phyloP scores from a whole-genome alignment of 2,329 filamentous ascomycete species.

The Trichoderma polysporum region DNA sequence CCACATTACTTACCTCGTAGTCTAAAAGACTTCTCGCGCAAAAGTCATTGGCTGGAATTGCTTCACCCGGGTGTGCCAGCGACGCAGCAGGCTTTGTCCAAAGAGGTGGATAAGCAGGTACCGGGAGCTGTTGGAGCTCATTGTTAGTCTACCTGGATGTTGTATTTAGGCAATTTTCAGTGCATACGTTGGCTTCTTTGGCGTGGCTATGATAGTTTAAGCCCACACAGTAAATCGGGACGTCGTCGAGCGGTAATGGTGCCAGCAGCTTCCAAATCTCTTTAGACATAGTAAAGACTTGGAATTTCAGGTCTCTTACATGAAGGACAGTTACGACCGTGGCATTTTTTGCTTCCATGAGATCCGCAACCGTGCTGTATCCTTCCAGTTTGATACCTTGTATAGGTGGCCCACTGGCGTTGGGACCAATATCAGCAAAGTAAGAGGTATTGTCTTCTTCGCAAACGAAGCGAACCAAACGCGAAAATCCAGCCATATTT shows the following conservation, averaged over 20 bases:
- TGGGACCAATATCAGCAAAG: slow-evolving; percentile 24
- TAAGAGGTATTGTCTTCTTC: slow-evolving; percentile 22
- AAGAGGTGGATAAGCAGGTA: slow-evolving; percentile 22
- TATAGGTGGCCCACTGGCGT: background rate
- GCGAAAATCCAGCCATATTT: slow-evolving; percentile 1
- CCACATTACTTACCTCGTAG: slow-evolving; percentile 39
- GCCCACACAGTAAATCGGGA: slow-evolving; percentile 30
- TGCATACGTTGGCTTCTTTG: slow-evolving; percentile 21
- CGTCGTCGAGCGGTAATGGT: slow-evolving; percentile 1
- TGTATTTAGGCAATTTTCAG: too few relatives aligned
- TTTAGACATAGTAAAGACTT: background rate
- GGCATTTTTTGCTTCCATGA: background rate
- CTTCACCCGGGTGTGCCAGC: slow-evolving; percentile 24
- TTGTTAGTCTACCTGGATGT: too few relatives aligned
- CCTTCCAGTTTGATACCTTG: background rate
- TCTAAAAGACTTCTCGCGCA: slow-evolving; percentile 41
- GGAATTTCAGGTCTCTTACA: background rate
- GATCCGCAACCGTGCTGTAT: background rate
- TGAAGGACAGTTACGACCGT: background rate
- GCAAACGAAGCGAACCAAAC: slow-evolving; percentile 24
- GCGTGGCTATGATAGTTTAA: slow-evolving; percentile 32
- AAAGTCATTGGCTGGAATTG: slow-evolving; percentile 38
- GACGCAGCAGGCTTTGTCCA: slow-evolving; percentile 27
- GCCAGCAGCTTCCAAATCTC: slow-evolving; percentile 1
- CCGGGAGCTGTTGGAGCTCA: background rate